phyloP scores from a whole-genome alignment of 2,329 filamentous ascomycete genomes.

The Phaeosphaeria sp. region DNA sequence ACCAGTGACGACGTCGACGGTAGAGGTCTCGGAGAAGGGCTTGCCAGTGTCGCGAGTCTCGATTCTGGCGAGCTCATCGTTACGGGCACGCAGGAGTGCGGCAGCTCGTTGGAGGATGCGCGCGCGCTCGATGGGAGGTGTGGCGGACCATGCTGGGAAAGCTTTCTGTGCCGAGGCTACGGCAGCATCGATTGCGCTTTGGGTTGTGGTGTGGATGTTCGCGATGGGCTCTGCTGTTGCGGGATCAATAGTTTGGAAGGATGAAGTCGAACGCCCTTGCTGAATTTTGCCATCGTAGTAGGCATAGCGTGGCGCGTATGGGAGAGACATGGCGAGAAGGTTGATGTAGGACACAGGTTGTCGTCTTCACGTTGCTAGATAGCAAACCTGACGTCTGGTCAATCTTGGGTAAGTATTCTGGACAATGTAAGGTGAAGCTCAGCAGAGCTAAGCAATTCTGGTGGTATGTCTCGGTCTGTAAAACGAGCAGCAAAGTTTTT shows the following conservation, averaged over 20 bases:
- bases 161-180: conserved; percentile 73
- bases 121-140: conserved; percentile 74
- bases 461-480: too few species aligned
- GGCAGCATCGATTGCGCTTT: conserved; percentile 72
- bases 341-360: neutral
- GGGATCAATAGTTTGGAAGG: conserved; percentile 77
- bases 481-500: neutral
- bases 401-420: too few species aligned
- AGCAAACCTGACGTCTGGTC: too few species aligned
- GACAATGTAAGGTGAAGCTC: too few species aligned
- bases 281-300: conserved; percentile 78
- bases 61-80: conserved; percentile 78
- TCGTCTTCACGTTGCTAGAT: too few species aligned
- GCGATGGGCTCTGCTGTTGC: conserved; percentile 72
- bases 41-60: conserved; percentile 90
- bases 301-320: conserved; percentile 65
- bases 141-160: conserved; percentile 78
- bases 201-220: conserved; percentile 73
- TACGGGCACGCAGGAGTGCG: conserved; percentile 73
- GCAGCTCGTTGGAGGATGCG: conserved; percentile 81
- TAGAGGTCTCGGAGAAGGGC: conserved; percentile 81
- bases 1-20: conserved; percentile 82
- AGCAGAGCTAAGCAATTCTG: too few species aligned
- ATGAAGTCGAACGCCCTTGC: conserved; percentile 63
- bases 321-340: conserved; percentile 36